Evolutionary conservation across 495 filamentous ascomycete species (phyloP).

Genomic region (Hypomontagnella submonticulosa): DNA sequence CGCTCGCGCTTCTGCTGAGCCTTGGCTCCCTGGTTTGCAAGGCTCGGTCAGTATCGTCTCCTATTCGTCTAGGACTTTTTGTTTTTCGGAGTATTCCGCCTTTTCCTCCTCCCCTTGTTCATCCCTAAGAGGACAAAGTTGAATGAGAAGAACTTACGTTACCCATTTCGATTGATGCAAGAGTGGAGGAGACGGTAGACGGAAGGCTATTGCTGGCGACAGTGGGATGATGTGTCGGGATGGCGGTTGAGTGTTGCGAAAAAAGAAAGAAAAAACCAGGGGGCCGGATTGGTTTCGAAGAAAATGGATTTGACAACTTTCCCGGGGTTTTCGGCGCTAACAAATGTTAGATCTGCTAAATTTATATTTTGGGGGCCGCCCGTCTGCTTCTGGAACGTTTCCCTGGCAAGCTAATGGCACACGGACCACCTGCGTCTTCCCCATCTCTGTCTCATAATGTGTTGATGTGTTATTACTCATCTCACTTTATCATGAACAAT

Average conservation of each 20-base stretch:
- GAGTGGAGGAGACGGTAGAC: conserved; percentile 4
- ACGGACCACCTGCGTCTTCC: neutral
- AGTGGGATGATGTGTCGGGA: conserved; percentile 17
- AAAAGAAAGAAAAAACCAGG: conserved; percentile 26
- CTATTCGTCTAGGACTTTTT: neutral
- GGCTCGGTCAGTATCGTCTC: conserved; percentile 13
- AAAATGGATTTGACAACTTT: conserved; percentile 34
- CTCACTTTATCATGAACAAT: neutral
- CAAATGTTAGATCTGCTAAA: conserved; percentile 8
- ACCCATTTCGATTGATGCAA: conserved; percentile 55
- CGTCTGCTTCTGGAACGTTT: conserved; percentile 24
- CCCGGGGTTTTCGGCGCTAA: conserved; percentile 31
- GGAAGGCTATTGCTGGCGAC: conserved; percentile 7
- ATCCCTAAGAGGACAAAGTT: neutral
- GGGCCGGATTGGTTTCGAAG: conserved; percentile 35
- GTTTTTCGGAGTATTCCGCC: conserved; percentile 12
- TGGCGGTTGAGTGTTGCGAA: conserved; percentile 34
- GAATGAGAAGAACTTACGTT: conserved; percentile 56
- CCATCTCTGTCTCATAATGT: too few relatives aligned
- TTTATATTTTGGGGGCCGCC: conserved; percentile 5
- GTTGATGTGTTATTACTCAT: neutral
- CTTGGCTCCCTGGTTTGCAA: conserved; percentile 62
- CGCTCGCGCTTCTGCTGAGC: conserved; percentile 68
- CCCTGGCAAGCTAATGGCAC: neutral
- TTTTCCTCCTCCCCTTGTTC: conserved; percentile 5